Base-by-base conservation (phyloP, 805 yeast species). In the Pichia kluyveri region DNA sequence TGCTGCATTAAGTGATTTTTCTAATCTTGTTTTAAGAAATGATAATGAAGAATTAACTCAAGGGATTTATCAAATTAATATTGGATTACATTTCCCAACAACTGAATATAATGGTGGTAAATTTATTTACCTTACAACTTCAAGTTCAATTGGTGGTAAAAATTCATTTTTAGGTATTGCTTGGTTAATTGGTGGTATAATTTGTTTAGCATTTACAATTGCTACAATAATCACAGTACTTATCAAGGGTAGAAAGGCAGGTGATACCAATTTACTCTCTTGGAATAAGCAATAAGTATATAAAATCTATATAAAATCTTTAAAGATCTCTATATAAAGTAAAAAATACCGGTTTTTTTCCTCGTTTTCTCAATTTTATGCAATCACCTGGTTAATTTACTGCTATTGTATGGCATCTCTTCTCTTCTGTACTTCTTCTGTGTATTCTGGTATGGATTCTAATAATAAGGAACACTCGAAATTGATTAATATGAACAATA, bases 81-180 rank as follows among this genome's bases (percentile, higher is more conserved):
- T 83, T 38, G 93, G 89, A 0, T 69, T 85, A 52, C 89, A 86
- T 56, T 86, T 85, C 80, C 95, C 95, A 6, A 91, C 85, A 2
- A 68, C 70, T 26, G 80, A 77, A 36, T 86, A 73, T 61, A 68
- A 80, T 8, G 91, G 91, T 47, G 75, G 76, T 48, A 86, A 86
- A 62, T 78, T 74, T 48, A 63, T 86, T 27, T 85, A 77, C 57
- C 54, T 86, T 28, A 76, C 86, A 5, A 87, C 87, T 40, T 74
- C 86, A 51, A 80, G 87, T 2, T 81, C 76, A 6, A 74, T 82
- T 53, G 95, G 95, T 15, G 91, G 93, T 26, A 82, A 81, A 63
- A 86, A 86, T 62, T 62, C 73, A 38, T 85, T 85, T 59, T 66
- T 86, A 54, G 95, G 93, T 32, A 72, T 79, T 45, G 70, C 79